These are phyloP conservation scores for Sarcocystis neurona DNA, from an alignment of 169 alveolate species.

Conservation along the genomic window DNA sequence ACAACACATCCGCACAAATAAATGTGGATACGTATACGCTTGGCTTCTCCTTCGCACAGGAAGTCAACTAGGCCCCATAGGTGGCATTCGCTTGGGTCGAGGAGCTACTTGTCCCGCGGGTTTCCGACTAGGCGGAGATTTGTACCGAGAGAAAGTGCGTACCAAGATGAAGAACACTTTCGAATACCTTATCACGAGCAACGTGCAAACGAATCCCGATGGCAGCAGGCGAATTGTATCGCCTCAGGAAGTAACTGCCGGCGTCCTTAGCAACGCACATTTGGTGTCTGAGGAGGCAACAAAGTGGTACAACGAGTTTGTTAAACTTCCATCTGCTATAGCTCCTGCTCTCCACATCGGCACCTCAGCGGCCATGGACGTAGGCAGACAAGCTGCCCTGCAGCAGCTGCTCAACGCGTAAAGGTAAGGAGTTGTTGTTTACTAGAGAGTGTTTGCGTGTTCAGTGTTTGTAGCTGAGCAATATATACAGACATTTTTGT, in stretches of 20 bases:
- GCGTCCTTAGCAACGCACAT: slow-evolving; percentile 10
- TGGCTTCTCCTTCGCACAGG: background rate
- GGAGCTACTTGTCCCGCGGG: slow-evolving; percentile 36
- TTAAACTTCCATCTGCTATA: slow-evolving; percentile 1
- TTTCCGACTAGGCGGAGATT: slow-evolving; percentile 29
- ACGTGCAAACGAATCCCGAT: slow-evolving; percentile 24
- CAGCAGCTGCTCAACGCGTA: background rate
- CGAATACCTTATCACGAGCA: slow-evolving; percentile 27
- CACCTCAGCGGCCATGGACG: slow-evolving; percentile 13
- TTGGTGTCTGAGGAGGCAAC: slow-evolving; percentile 5
- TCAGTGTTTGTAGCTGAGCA: no score
- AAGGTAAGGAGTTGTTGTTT: no score
- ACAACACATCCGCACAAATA: no score
- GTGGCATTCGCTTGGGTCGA: slow-evolving; percentile 7
- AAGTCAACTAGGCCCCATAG: slow-evolving; percentile 29
- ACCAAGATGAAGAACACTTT: slow-evolving; percentile 20
- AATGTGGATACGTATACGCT: background rate
- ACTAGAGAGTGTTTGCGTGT: no score
- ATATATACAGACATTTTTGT: no score
- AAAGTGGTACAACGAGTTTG: slow-evolving; percentile 18
- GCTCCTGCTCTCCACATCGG: slow-evolving; percentile 17
- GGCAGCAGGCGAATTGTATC: slow-evolving; percentile 8
- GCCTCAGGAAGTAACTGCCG: slow-evolving; percentile 35
- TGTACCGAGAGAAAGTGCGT: slow-evolving; percentile 22
- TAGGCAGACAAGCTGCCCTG: slow-evolving; percentile 16